Evolutionary conservation across 1,284 basidiomycete species (phyloP), one percentile per base, ranked within the genome.

Genomic region (Exobasidium rhododendri): DNA sequence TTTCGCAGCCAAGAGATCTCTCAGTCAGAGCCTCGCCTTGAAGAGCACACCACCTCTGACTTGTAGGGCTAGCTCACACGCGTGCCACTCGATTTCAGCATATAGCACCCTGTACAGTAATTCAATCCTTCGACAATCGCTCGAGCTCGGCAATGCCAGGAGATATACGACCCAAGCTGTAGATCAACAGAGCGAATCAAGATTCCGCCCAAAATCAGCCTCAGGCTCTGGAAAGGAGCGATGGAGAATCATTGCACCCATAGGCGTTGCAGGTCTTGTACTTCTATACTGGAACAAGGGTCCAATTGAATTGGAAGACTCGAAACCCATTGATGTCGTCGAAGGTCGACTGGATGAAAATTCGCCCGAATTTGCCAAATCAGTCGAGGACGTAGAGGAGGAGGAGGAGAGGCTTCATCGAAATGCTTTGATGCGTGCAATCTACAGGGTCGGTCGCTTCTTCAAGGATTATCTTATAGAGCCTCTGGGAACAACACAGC

Each of bases 401-500:
- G 45, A 62, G 32, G 59, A 61, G 26, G 17, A 44, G 24, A 26
- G 51, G 30, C 26, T 20, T 17, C 30, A 45, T 29, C 29, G 45
- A 10, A 61, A 65, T 43, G 59, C 44, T 0, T 10, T 62, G 24
- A 44, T 57, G 4, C 53, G 63, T 14, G 7, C 50, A 22, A 44
- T 49, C 43, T 40, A 32, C 30, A n/a, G 20, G 45, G 13, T 65
- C 28, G 45, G 22, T 28, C 26, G 31, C 13, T 28, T 22, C 22
- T 24, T 77, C 2, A 61, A 69, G 26, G 59, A 44, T 45, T 83
- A 83, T 63, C 82, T 98, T 73, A 85, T 90, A 84, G 93, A 97
- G 78, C 94, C 93, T 1, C 79, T 97, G 58, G 84, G 90, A 44
- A 97, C 92, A 0, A 84, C 88, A 11, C 82, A 86, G 58, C 86